Base-by-base conservation (phyloP, 148 eudicot species). In the Rhododendron vialii region DNA sequence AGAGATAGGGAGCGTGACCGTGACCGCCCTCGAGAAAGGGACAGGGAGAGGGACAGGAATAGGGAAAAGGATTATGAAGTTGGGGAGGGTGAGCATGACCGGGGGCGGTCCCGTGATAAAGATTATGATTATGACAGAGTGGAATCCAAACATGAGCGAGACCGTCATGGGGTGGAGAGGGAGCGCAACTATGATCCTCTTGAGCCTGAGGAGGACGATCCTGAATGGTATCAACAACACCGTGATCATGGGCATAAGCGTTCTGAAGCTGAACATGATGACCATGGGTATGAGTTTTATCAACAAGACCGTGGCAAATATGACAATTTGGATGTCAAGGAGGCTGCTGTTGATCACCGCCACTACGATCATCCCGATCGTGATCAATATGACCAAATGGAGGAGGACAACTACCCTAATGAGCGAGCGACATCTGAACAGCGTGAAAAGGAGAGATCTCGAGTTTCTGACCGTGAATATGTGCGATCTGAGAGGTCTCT, bases 31-130 rank as follows among this genome's bases (percentile, higher is more conserved):
- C 94, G 94, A 59, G 93, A 90, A 53, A 91, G 90, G 83, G 93
- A 91, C 36, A 92, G 92, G 69, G 96, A 90, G 47, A 91, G 91
- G 83, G 93, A 91, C 36, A 92, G 92, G 69, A 95, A 90, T 8
- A 91, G 90, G 87, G 94, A 90, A 8, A 86, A 92, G 71, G 95
- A 94, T 30, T 88, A 92, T 83, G 99, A 94, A 63, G 67, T 59
- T 47, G 95, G 87, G 63, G 95, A 91, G 24, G 86, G 80, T 74
- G 96, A 92, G 10, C 89, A 78, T 81, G 96, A 86, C 69, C 96
- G 93, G 77, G 96, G 95, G 22, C 96, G 89, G 86, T 97, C 99
- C 50, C 96, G 90, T 83, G 99, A 95, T 89, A 91, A 92, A 83
- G 96, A 93, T 7, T 92, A 93, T 87, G 95, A 92, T 10, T 88